These are phyloP conservation scores for Phanerodontia chrysosporium DNA, from an alignment of 768 basidiomycete species.

Conservation along the genomic window DNA sequence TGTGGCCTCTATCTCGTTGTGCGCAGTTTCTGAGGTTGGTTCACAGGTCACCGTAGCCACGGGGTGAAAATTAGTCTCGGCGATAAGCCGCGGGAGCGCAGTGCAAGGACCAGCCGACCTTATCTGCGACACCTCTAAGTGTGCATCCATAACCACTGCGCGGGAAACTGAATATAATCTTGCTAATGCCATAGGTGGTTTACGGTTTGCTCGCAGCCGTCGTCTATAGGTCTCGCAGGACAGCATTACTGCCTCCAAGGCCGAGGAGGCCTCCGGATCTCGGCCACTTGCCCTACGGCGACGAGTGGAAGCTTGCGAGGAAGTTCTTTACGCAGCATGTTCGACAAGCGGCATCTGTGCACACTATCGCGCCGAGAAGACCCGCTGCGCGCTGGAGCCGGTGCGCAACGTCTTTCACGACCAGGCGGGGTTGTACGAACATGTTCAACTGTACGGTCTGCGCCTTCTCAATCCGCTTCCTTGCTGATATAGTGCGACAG, in stretches of 20 bases:
- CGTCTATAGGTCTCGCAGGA: background rate
- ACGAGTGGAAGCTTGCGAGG: constrained; percentile 6
- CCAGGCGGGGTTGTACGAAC: background rate
- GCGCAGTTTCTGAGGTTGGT: too few relatives aligned
- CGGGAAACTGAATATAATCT: too few relatives aligned
- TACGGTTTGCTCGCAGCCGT: too few relatives aligned
- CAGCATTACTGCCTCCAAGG: constrained; percentile 17
- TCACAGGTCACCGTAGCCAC: too few relatives aligned
- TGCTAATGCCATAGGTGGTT: too few relatives aligned
- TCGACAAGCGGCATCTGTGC: background rate
- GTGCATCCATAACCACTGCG: too few relatives aligned
- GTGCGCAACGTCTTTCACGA: background rate
- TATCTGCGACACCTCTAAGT: too few relatives aligned
- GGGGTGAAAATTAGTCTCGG: too few relatives aligned
- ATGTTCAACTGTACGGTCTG: constrained; percentile 8
- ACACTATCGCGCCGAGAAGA: background rate
- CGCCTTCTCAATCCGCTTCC: background rate
- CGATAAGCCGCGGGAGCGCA: too few relatives aligned
- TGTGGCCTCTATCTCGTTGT: too few relatives aligned
- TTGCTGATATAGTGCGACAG: background rate
- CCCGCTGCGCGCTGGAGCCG: background rate
- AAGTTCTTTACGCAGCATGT: constrained; percentile 9
- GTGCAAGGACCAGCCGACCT: too few relatives aligned
- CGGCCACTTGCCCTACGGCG: constrained; percentile 8
- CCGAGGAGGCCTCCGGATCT: constrained; percentile 16